phyloP scores from a whole-genome alignment of 495 filamentous ascomycete species.

The Ascodesmis nigricans region DNA sequence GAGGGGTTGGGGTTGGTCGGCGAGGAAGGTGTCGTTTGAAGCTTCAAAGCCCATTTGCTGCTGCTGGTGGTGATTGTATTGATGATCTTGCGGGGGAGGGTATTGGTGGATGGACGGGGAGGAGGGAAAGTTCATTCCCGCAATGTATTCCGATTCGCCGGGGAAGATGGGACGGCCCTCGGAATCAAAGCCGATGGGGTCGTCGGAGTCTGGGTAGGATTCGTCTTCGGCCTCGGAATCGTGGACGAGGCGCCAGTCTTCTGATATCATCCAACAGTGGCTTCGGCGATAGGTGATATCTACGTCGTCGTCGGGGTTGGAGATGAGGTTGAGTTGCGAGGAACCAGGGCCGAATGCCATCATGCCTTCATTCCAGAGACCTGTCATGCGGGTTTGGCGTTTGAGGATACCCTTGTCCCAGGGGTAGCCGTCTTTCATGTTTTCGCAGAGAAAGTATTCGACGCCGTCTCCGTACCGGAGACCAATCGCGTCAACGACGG shows the following conservation, averaged over 20 bases:
- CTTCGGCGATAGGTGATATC: conserved; percentile 77
- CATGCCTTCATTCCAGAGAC: conserved; percentile 48
- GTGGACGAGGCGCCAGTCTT: conserved; percentile 18
- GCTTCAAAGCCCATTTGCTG: too few relatives aligned
- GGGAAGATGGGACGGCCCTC: too few relatives aligned
- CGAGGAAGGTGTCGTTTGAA: too few relatives aligned
- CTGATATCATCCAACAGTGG: conserved; percentile 76
- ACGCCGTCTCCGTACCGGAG: conserved; percentile 56
- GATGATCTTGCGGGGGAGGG: too few relatives aligned
- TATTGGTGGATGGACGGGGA: too few relatives aligned
- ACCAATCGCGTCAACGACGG: conserved; percentile 69
- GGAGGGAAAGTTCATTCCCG: too few relatives aligned
- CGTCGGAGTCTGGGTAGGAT: too few relatives aligned
- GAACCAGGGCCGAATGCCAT: conserved; percentile 32
- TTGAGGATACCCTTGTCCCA: conserved; percentile 59
- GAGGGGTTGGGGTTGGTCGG: too few relatives aligned
- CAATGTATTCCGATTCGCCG: too few relatives aligned
- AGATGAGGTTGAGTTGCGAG: conserved; percentile 21
- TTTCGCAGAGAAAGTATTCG: conserved; percentile 93
- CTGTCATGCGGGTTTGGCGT: conserved; percentile 40
- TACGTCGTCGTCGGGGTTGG: conserved; percentile 43
- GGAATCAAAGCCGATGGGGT: too few relatives aligned
- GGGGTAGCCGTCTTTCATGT: conserved; percentile 56
- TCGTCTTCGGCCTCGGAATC: conserved; percentile 1
- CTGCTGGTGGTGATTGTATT: too few relatives aligned